phyloP scores from a whole-genome alignment of 2,329 filamentous ascomycete species.

The Penicillium nordicum region DNA sequence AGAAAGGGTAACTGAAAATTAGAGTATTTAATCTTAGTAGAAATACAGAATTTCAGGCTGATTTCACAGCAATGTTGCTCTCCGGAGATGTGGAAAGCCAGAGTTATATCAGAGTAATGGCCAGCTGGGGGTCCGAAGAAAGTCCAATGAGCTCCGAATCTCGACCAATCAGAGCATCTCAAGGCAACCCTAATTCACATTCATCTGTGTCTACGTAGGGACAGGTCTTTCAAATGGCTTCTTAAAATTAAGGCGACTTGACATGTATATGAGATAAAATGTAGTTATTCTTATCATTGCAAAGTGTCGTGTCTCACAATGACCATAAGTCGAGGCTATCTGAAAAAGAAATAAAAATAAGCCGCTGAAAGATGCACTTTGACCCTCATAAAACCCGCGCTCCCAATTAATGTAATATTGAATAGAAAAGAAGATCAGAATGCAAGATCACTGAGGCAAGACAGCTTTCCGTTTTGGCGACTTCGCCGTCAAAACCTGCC shows the following conservation, averaged over 20 bases:
- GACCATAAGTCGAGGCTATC: background rate
- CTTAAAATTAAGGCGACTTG: background rate
- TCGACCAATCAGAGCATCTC: conserved; percentile 4
- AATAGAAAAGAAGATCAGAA: conserved; percentile 2
- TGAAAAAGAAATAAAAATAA: background rate
- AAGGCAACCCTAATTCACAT: conserved; percentile 3
- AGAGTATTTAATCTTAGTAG: background rate
- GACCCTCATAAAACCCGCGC: background rate
- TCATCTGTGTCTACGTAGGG: background rate
- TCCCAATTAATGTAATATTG: conserved; percentile 1
- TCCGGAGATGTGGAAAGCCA: background rate
- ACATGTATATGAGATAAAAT: background rate
- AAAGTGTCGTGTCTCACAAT: background rate
- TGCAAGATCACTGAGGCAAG: background rate
- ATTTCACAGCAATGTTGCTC: background rate
- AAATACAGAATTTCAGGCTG: background rate
- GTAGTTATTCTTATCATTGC: background rate
- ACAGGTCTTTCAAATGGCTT: background rate
- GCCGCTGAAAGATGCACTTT: conserved; percentile 3
- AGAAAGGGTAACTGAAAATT: too few species aligned
- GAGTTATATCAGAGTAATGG: background rate
- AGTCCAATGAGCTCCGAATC: conserved; percentile 4
- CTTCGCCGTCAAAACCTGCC: conserved; percentile 68
- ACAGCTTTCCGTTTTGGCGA: conserved; percentile 49
- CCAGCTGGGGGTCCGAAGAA: background rate